phyloP scores from a whole-genome alignment of 2,329 filamentous ascomycete genomes.

The Cordyceps militaris region DNA sequence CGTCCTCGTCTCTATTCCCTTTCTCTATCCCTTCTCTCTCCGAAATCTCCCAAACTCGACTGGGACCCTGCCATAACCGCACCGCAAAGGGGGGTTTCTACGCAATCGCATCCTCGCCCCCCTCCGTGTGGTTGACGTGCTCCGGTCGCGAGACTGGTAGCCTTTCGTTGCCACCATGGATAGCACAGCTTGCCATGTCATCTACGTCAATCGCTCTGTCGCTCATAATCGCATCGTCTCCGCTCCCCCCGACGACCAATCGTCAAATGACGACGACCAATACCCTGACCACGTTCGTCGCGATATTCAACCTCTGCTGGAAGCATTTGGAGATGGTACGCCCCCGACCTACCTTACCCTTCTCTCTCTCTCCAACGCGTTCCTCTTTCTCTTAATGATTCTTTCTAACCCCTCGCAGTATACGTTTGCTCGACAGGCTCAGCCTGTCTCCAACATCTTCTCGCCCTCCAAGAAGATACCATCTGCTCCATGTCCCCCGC shows the following conservation, averaged over 20 bases:
- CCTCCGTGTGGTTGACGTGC: slow-evolving; percentile 41
- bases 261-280: slow-evolving; percentile 15
- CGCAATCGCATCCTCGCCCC: slow-evolving; percentile 14
- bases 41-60: background rate
- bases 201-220: slow-evolving; percentile 52
- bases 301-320: slow-evolving; percentile 43
- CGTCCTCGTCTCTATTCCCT: background rate
- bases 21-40: background rate
- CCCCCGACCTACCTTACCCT: slow-evolving; percentile 16
- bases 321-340: slow-evolving; percentile 49
- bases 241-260: slow-evolving; percentile 18
- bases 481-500: slow-evolving; percentile 48
- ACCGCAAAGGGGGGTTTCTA: slow-evolving; percentile 8
- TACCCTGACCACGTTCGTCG: slow-evolving; percentile 35
- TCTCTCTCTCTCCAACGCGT: slow-evolving; percentile 5
- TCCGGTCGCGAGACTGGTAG: slow-evolving; percentile 56
- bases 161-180: slow-evolving; percentile 51
- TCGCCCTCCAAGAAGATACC: slow-evolving; percentile 45
- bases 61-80: background rate
- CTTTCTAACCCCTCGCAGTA: slow-evolving; percentile 30
- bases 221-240: slow-evolving; percentile 38
- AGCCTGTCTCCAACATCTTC: slow-evolving; percentile 46
- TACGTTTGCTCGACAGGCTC: slow-evolving; percentile 47
- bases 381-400: slow-evolving; percentile 10
- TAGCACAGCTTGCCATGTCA: slow-evolving; percentile 49